Percentiles rank a stretch among this genome's conserved stretches.
Conservation (phyloP, 768 basidiomycete genomes). For the Inosperma sp. region DNA sequence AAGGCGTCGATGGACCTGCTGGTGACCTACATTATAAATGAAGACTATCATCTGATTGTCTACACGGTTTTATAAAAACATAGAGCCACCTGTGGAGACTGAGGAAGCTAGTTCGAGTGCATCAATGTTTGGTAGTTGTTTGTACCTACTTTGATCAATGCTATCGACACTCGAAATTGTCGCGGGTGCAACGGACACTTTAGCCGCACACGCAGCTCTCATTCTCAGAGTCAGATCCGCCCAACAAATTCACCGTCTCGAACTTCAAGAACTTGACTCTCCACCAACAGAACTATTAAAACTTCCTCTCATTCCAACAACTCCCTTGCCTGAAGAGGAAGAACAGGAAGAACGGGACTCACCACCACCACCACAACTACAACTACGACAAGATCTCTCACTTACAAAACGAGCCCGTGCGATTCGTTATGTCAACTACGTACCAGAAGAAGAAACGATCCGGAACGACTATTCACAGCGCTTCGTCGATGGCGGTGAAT, state of each 20-base stretch:
- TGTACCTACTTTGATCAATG: conserved; percentile 9
- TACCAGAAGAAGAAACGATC: conserved; percentile 93
- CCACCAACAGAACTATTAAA: conserved; percentile 53
- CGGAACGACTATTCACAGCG: conserved; percentile 91
- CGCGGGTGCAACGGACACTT: conserved; percentile 58
- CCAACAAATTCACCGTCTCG: conserved; percentile 55
- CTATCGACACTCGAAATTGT: conserved; percentile 47
- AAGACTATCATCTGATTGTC: too few species aligned
- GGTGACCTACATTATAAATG: too few species aligned
- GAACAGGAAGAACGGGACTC: conserved; percentile 43
- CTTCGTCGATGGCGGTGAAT: conserved; percentile 87
- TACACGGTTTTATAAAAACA: too few species aligned
- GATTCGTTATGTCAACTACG: conserved; percentile 72
- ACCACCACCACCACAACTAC: conserved; percentile 34
- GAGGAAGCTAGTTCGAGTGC: too few species aligned
- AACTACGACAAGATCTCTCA: conserved; percentile 39
- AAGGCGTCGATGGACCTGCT: too few species aligned
- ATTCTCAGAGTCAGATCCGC: conserved; percentile 49
- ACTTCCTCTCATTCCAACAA: conserved; percentile 55
- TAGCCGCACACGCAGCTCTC: conserved; percentile 57
- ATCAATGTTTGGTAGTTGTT: too few species aligned
- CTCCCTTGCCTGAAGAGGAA: conserved; percentile 48
- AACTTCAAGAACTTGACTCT: conserved; percentile 50
- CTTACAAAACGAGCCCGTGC: conserved; percentile 72
- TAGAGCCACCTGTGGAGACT: not conserved